These are phyloP conservation scores for Podila verticillata DNA, from an alignment of 192 early-diverging fungal species.

Conservation along the genomic window DNA sequence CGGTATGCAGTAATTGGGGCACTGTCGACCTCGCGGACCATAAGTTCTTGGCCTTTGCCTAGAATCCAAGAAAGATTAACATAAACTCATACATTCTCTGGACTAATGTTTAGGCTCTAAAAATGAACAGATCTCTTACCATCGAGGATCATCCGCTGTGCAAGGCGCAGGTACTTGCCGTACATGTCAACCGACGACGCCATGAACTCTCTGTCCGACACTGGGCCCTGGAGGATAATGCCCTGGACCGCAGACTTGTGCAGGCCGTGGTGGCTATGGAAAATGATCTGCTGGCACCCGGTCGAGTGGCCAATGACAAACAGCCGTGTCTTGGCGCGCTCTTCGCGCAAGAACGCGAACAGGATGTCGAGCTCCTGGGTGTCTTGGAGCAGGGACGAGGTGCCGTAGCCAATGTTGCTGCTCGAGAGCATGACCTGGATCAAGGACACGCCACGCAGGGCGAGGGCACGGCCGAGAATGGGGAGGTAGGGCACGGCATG, in stretches of 20 bases:
- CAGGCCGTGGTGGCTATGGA: conserved; percentile 32
- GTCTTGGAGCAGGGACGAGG: conserved; percentile 42
- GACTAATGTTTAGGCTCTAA: neutral
- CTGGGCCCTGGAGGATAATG: conserved; percentile 54
- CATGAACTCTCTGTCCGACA: conserved; percentile 55
- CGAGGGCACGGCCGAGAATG: conserved; percentile 21
- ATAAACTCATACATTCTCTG: neutral
- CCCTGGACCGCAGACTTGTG: conserved; percentile 29
- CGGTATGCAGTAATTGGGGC: conserved; percentile 53
- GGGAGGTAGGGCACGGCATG: conserved; percentile 54
- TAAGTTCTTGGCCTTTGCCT: conserved; percentile 42
- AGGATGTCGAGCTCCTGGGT: conserved; percentile 49
- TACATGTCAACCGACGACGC: conserved; percentile 24
- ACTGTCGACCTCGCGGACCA: conserved; percentile 42
- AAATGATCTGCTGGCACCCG: conserved; percentile 52
- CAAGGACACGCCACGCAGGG: conserved; percentile 30
- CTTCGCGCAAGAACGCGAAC: conserved; percentile 29
- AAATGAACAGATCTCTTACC: conserved; percentile 8
- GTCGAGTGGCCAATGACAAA: conserved; percentile 60
- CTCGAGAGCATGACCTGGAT: conserved; percentile 56
- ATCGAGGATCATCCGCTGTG: conserved; percentile 43
- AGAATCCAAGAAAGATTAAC: too few relatives aligned
- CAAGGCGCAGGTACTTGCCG: conserved; percentile 29
- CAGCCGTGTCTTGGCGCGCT: conserved; percentile 32
- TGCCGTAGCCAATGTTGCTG: conserved; percentile 56